Percentiles rank a stretch among this genome's conserved stretches.
Evolutionary conservation across 306 rosid genomes (phyloP).

Genomic region (Ormosia semicastrata): DNA sequence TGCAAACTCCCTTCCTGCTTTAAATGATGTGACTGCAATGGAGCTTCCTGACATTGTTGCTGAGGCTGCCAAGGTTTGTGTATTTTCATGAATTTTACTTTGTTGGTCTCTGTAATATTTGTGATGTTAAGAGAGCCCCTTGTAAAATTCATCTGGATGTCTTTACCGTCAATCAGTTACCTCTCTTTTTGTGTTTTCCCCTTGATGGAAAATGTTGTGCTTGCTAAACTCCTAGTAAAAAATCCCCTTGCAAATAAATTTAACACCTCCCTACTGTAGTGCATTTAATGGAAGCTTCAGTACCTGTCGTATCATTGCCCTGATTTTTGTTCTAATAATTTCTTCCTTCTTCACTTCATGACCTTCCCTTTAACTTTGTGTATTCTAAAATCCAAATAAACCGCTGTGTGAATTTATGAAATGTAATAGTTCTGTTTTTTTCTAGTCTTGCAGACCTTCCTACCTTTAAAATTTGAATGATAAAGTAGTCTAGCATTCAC

Average conservation of each 20-base stretch:
- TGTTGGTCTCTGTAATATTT: neutral
- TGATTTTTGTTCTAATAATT: neutral
- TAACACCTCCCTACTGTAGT: neutral
- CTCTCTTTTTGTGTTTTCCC: neutral
- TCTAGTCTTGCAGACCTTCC: neutral
- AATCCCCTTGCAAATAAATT: neutral
- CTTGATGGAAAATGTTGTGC: neutral
- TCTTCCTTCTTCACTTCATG: neutral
- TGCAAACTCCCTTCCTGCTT: constrained; percentile 83
- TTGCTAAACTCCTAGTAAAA: neutral
- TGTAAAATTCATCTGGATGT: neutral
- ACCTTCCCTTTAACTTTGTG: neutral
- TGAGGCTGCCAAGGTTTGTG: constrained; percentile 83
- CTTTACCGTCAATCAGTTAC: neutral
- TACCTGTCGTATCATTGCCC: neutral
- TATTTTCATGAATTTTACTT: neutral
- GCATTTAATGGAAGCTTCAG: neutral
- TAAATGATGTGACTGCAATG: constrained; percentile 81
- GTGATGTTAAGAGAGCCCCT: neutral
- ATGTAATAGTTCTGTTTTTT: neutral
- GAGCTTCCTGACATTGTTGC: constrained; percentile 89
- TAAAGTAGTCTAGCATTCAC: neutral
- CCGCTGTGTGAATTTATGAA: neutral
- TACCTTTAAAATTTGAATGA: neutral
- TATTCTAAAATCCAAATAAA: neutral